phyloP scores from a whole-genome alignment of 371 early-diverging fungal species.

The Syncephalastrum monosporum region DNA sequence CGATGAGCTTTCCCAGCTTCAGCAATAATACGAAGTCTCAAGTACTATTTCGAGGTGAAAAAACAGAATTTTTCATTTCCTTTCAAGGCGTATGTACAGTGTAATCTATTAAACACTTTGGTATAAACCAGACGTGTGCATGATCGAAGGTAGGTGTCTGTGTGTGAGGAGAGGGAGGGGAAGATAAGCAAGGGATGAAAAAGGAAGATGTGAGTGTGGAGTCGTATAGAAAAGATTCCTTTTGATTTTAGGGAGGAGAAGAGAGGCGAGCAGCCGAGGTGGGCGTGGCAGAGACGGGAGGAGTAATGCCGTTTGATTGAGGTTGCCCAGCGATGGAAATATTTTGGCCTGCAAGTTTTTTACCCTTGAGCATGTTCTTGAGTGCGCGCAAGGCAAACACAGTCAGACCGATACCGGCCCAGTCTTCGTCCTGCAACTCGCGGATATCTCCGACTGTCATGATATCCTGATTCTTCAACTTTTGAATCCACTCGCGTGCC shows the following conservation, averaged over 20 bases:
- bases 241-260: too few relatives aligned
- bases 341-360: constrained; percentile 25
- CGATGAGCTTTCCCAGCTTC: too few relatives aligned
- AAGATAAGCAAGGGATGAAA: not conserved
- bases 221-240: too few relatives aligned
- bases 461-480: constrained; percentile 75
- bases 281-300: too few relatives aligned
- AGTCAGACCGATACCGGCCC: constrained; percentile 77
- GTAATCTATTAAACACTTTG: too few relatives aligned
- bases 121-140: too few relatives aligned
- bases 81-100: too few relatives aligned
- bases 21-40: too few relatives aligned
- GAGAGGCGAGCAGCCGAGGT: too few relatives aligned
- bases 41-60: too few relatives aligned
- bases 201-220: too few relatives aligned
- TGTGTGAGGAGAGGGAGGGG: constrained; percentile 15
- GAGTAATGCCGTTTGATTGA: not conserved
- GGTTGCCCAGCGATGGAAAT: constrained; percentile 4
- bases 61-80: too few relatives aligned
- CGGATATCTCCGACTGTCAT: constrained; percentile 82
- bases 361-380: constrained; percentile 75
- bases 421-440: constrained; percentile 77
- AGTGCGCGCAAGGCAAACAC: constrained; percentile 87
- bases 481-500: constrained; percentile 71
- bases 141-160: constrained; percentile 40